phyloP scores from a whole-genome alignment of 768 basidiomycete genomes.

The Auricularia heimuer region DNA sequence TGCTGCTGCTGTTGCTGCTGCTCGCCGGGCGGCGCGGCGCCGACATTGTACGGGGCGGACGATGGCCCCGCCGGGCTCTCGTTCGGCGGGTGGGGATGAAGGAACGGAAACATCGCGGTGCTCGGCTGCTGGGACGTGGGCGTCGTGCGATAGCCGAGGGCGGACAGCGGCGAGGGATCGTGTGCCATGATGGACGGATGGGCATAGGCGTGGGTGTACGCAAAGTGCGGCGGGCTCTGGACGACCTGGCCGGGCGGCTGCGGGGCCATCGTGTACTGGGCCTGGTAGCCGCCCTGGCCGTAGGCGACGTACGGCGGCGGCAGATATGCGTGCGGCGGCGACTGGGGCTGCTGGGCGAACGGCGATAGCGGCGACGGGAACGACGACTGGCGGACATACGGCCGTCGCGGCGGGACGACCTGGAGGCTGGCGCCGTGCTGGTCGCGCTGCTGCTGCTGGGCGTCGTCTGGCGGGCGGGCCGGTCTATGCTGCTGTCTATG shows the following conservation, averaged over 20 bases:
- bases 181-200: not conserved
- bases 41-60: slow-evolving; percentile 10
- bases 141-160: not conserved
- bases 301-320: slow-evolving; percentile 13
- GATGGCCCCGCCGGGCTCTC: slow-evolving; percentile 36
- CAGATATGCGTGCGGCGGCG: not conserved
- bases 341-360: not conserved
- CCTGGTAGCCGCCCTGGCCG: slow-evolving; percentile 25
- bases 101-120: not conserved
- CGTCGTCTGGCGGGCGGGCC: not conserved
- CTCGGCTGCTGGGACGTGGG: slow-evolving; percentile 2
- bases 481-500: not conserved
- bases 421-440: not conserved
- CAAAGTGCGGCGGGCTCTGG: not conserved
- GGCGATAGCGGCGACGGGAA: not conserved
- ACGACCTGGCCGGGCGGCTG: slow-evolving; percentile 19
- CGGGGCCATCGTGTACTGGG: slow-evolving; percentile 39
- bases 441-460: not conserved
- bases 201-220: not conserved
- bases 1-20: too few relatives aligned
- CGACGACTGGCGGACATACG: not conserved
- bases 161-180: not conserved
- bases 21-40: too few relatives aligned
- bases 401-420: not conserved
- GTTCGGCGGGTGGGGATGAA: slow-evolving; percentile 19